Percentiles rank a stretch among this genome's conserved stretches.
Conservation (phyloP, 2,329 filamentous ascomycete species). For the Alternaria triticina region DNA sequence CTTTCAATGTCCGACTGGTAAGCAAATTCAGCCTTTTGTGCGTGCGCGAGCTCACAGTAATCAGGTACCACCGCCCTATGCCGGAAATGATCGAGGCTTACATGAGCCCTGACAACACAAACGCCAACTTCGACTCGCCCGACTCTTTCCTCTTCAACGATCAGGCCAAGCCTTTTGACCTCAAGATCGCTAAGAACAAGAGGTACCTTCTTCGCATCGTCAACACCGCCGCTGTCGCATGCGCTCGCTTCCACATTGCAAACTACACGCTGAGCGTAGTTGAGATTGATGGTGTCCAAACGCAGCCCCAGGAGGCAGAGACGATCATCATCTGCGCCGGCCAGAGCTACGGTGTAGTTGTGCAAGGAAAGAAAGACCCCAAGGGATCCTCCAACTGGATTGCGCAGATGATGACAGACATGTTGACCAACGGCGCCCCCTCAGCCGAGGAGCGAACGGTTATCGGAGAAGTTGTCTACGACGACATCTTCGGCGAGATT, state of each 20-base stretch:
- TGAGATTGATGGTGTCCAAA: slow-evolving; percentile 47
- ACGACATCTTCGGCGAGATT: slow-evolving; percentile 7
- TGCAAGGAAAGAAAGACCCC: slow-evolving; percentile 19
- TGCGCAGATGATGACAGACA: slow-evolving; percentile 56
- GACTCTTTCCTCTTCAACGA: slow-evolving; percentile 15
- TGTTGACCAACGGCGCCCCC: slow-evolving; percentile 54
- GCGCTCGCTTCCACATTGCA: slow-evolving; percentile 54
- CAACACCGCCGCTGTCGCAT: slow-evolving; percentile 57
- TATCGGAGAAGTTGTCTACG: slow-evolving; percentile 21
- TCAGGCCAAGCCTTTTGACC: slow-evolving; percentile 14
- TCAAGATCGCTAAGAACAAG: slow-evolving; percentile 56
- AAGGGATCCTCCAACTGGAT: slow-evolving; percentile 65
- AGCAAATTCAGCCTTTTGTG: background rate
- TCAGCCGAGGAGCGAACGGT: slow-evolving; percentile 16
- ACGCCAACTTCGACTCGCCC: slow-evolving; percentile 18
- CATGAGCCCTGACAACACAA: slow-evolving; percentile 52
- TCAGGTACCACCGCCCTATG: slow-evolving; percentile 11
- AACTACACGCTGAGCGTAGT: slow-evolving; percentile 32
- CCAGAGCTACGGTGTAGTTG: slow-evolving; percentile 30
- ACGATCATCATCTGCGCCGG: slow-evolving; percentile 43
- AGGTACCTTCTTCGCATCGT: slow-evolving; percentile 70
- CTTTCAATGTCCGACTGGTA: slow-evolving; percentile 14
- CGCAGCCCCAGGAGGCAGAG: slow-evolving; percentile 50
- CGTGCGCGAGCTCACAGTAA: slow-evolving; percentile 23
- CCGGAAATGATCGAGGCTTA: slow-evolving; percentile 47